These are phyloP conservation scores for Podila verticillata DNA, from an alignment of 192 early-diverging fungal genomes.

Conservation along the genomic window DNA sequence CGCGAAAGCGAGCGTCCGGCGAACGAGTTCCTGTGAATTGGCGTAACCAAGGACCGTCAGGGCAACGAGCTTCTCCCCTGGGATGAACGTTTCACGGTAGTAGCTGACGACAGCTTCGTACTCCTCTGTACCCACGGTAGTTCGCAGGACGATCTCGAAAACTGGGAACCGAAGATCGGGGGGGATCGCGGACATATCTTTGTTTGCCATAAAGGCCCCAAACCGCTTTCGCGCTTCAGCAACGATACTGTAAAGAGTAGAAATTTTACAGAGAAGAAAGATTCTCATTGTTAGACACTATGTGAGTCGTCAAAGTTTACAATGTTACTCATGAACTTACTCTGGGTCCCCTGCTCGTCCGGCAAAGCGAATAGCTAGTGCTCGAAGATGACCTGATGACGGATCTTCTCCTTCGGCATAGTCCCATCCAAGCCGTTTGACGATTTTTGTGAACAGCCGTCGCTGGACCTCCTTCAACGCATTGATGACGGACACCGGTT, in stretches of 20 bases:
- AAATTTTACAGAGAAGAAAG: not conserved
- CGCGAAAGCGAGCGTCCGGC: constrained; percentile 63
- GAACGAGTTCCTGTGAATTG: constrained; percentile 55
- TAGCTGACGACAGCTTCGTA: constrained; percentile 56
- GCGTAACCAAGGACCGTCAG: constrained; percentile 67
- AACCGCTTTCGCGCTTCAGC: constrained; percentile 79
- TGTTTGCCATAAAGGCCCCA: constrained; percentile 65
- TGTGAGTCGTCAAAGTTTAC: constrained; percentile 16
- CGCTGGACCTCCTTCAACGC: constrained; percentile 66
- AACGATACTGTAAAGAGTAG: constrained; percentile 60
- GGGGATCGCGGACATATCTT: constrained; percentile 60
- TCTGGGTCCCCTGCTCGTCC: constrained; percentile 67
- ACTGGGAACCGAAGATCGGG: constrained; percentile 72
- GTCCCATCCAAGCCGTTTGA: constrained; percentile 68
- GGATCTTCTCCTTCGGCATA: constrained; percentile 63
- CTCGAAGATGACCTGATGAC: constrained; percentile 66
- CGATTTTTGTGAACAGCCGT: constrained; percentile 61
- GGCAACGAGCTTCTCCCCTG: constrained; percentile 66
- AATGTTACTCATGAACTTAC: constrained; percentile 7
- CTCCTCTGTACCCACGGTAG: constrained; percentile 53
- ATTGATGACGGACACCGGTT: constrained; percentile 68
- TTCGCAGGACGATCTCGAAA: constrained; percentile 69
- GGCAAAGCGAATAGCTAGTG: constrained; percentile 71
- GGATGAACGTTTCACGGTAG: constrained; percentile 58
- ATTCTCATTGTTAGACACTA: not conserved